Percentiles rank a stretch among this genome's conserved stretches.
Conservation (phyloP, 306 rosid species). For the Prunus mongolica region DNA sequence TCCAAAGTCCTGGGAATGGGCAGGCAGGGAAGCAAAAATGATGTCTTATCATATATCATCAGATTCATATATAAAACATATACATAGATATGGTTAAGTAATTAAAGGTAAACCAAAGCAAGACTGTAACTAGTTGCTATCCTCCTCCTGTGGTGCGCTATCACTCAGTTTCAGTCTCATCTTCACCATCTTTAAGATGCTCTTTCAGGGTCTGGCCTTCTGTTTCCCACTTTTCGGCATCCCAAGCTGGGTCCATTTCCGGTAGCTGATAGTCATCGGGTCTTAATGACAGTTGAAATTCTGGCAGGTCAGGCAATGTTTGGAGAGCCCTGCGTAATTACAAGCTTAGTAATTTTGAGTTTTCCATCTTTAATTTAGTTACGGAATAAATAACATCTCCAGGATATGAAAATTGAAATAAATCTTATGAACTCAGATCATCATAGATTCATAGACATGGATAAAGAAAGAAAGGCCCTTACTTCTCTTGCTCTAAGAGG, state of each 20-base stretch:
- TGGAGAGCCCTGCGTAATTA: slow-evolving; percentile 61
- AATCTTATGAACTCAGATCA: slow-evolving; percentile 4
- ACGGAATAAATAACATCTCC: background rate
- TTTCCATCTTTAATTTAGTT: background rate
- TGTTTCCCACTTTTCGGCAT: slow-evolving; percentile 52
- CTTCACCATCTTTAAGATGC: slow-evolving; percentile 63
- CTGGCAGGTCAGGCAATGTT: slow-evolving; percentile 83
- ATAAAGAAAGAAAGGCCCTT: slow-evolving; percentile 20
- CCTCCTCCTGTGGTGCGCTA: background rate
- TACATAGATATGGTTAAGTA: background rate
- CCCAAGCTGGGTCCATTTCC: slow-evolving; percentile 69
- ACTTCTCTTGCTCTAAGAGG: slow-evolving; percentile 88
- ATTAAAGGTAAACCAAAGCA: background rate
- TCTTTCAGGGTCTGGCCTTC: slow-evolving; percentile 64
- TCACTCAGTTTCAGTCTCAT: slow-evolving; percentile 45
- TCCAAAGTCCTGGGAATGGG: too few species aligned
- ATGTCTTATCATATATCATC: too few species aligned
- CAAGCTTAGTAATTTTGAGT: background rate
- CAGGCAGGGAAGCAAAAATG: too few species aligned
- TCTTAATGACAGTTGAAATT: slow-evolving; percentile 74
- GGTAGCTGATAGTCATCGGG: slow-evolving; percentile 84
- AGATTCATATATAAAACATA: background rate
- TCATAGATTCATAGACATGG: background rate
- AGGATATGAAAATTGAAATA: background rate
- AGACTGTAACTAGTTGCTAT: background rate